These are phyloP conservation scores for Tolypocladium nubicola DNA, from an alignment of 2,329 filamentous ascomycete species.

Conservation along the genomic window DNA sequence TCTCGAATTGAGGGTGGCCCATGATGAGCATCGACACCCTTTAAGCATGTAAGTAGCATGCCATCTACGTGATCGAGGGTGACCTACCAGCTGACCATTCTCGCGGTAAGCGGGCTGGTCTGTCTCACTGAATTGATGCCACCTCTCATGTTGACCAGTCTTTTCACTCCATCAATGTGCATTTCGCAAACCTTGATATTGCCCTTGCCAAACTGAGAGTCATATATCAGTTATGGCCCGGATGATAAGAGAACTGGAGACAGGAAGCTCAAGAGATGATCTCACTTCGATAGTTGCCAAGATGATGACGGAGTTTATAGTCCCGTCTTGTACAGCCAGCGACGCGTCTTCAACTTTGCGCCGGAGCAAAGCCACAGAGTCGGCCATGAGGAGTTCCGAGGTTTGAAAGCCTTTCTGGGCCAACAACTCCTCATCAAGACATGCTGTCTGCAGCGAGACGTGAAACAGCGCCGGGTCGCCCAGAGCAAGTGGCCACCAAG, in stretches of 20 bases:
- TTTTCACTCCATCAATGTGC: constrained; percentile 39
- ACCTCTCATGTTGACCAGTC: constrained; percentile 36
- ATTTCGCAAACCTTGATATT: constrained; percentile 31
- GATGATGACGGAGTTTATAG: constrained; percentile 46
- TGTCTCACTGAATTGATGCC: constrained; percentile 36
- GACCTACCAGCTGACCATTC: constrained; percentile 43
- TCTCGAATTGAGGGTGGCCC: constrained; percentile 39
- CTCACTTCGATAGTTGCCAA: constrained; percentile 46
- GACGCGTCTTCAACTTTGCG: constrained; percentile 34
- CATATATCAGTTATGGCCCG: not conserved
- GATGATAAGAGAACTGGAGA: not conserved
- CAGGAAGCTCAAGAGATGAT: not conserved
- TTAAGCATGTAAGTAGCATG: not conserved
- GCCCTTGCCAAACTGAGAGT: constrained; percentile 38
- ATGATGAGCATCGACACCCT: constrained; percentile 50
- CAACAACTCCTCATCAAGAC: constrained; percentile 40
- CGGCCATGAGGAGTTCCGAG: constrained; percentile 45
- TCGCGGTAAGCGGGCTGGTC: constrained; percentile 40
- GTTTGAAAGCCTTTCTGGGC: constrained; percentile 40
- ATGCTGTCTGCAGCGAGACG: constrained; percentile 48
- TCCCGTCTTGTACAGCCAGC: constrained; percentile 40
- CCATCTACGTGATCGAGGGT: not conserved
- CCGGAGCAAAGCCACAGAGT: constrained; percentile 42
- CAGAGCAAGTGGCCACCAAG: constrained; percentile 49
- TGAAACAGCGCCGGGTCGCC: constrained; percentile 46